Conservation (phyloP, 441 rosid genomes). For the Metrosideros polymorpha region DNA sequence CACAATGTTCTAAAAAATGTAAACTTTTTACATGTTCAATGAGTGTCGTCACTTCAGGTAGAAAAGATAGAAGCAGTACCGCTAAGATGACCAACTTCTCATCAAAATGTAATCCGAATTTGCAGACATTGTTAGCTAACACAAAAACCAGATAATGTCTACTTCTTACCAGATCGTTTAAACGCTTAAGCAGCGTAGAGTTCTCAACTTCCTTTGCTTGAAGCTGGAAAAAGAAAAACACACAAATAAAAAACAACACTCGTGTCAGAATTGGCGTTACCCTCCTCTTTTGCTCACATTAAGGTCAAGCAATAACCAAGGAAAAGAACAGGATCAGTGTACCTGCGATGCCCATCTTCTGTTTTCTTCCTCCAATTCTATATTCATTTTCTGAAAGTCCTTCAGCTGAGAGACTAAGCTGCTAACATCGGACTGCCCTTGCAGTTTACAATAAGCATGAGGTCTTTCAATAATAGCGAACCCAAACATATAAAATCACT, state of each 20-base stretch:
- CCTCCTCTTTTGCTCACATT: neutral
- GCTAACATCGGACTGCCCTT: slow-evolving; percentile 71
- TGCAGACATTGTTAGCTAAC: neutral
- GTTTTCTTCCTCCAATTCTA: slow-evolving; percentile 63
- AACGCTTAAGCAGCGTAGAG: slow-evolving; percentile 39
- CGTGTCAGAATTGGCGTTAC: neutral
- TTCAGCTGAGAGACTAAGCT: slow-evolving; percentile 79
- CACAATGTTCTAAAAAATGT: neutral
- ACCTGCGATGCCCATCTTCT: slow-evolving; percentile 51
- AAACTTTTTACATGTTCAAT: neutral
- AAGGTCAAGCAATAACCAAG: neutral
- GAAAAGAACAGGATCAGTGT: neutral
- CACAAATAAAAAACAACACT: neutral
- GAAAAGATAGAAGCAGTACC: neutral
- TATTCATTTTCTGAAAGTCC: slow-evolving; percentile 64
- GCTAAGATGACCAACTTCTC: neutral
- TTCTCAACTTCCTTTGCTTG: slow-evolving; percentile 56
- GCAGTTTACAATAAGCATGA: neutral
- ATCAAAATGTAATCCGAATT: neutral
- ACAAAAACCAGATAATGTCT: neutral
- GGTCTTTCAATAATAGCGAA: neutral
- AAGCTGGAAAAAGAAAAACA: slow-evolving; percentile 33
- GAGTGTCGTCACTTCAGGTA: neutral
- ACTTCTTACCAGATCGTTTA: slow-evolving; percentile 55
- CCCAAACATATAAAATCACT: neutral